Evolutionary conservation across 371 early-diverging fungal species (phyloP).

Genomic region (Coemansia sp.): DNA sequence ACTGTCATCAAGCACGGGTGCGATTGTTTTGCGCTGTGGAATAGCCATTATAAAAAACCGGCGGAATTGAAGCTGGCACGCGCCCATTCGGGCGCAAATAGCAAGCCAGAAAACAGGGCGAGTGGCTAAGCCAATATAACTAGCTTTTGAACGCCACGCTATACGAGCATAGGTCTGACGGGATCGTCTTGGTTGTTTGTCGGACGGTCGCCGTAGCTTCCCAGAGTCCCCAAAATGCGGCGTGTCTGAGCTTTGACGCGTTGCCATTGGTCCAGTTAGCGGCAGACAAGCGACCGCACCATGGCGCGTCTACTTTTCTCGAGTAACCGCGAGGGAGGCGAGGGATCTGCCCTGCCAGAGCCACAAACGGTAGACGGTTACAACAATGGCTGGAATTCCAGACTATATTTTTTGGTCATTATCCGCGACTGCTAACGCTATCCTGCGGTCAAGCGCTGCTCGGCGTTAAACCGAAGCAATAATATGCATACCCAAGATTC

Average conservation of each 20-base stretch:
- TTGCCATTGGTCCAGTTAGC: not conserved
- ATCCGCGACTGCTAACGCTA: not conserved
- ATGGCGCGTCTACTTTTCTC: not conserved
- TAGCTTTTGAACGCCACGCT: conserved; percentile 8
- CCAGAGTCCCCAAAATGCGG: not conserved
- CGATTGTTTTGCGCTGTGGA: too few species aligned
- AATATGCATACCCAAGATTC: too few species aligned
- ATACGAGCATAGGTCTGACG: not conserved
- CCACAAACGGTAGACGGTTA: conserved; percentile 1
- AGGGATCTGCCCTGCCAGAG: not conserved
- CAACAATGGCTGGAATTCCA: conserved; percentile 8
- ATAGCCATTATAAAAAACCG: too few species aligned
- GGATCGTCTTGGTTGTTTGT: not conserved
- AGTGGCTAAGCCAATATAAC: conserved; percentile 21
- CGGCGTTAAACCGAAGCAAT: too few species aligned
- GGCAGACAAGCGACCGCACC: not conserved
- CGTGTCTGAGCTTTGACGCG: not conserved
- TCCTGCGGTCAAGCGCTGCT: too few species aligned
- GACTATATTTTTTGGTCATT: not conserved
- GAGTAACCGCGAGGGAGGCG: not conserved
- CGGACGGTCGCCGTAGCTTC: not conserved
- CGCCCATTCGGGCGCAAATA: too few species aligned
- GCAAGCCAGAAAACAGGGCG: not conserved
- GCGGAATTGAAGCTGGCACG: too few species aligned
- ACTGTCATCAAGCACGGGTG: too few species aligned